Conservation (phyloP, 371 early-diverging fungal genomes). For the Entomophthora muscae region DNA sequence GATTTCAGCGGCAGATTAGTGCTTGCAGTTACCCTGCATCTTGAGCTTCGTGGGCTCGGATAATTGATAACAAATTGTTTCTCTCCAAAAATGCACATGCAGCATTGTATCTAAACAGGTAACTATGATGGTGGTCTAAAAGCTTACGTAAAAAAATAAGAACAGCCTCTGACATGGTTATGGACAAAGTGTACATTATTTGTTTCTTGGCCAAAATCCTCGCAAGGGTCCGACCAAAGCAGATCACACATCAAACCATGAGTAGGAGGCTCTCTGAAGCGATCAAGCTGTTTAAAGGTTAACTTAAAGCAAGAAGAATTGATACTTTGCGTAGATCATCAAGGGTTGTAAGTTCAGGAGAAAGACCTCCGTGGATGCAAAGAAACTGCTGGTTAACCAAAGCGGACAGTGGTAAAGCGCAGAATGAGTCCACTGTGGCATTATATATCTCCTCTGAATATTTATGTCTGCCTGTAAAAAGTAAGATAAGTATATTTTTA, state of each 20-base stretch:
- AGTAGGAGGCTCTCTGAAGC: slow-evolving; percentile 91
- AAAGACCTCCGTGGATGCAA: slow-evolving; percentile 97
- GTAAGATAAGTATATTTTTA: background rate
- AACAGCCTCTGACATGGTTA: slow-evolving; percentile 87
- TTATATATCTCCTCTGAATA: slow-evolving; percentile 89
- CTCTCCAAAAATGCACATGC: slow-evolving; percentile 81
- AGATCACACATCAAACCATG: slow-evolving; percentile 93
- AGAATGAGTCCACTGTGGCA: slow-evolving; percentile 82
- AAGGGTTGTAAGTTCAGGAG: slow-evolving; percentile 77
- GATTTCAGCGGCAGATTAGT: no score
- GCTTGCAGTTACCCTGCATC: slow-evolving; percentile 53
- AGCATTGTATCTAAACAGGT: slow-evolving; percentile 51
- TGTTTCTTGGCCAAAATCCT: slow-evolving; percentile 85
- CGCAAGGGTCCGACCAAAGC: slow-evolving; percentile 95
- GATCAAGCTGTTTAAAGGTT: slow-evolving; percentile 32
- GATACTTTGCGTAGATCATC: slow-evolving; percentile 61
- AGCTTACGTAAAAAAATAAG: slow-evolving; percentile 68
- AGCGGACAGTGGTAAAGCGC: slow-evolving; percentile 88
- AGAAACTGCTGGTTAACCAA: slow-evolving; percentile 92
- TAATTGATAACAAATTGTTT: slow-evolving; percentile 82
- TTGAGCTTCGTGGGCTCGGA: slow-evolving; percentile 97
- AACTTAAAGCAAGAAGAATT: slow-evolving; percentile 2
- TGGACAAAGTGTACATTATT: slow-evolving; percentile 63
- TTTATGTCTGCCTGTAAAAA: slow-evolving; percentile 62
- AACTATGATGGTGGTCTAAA: background rate